phyloP scores from a whole-genome alignment of 148 eudicot species.

The Vaccinium myrtillus region DNA sequence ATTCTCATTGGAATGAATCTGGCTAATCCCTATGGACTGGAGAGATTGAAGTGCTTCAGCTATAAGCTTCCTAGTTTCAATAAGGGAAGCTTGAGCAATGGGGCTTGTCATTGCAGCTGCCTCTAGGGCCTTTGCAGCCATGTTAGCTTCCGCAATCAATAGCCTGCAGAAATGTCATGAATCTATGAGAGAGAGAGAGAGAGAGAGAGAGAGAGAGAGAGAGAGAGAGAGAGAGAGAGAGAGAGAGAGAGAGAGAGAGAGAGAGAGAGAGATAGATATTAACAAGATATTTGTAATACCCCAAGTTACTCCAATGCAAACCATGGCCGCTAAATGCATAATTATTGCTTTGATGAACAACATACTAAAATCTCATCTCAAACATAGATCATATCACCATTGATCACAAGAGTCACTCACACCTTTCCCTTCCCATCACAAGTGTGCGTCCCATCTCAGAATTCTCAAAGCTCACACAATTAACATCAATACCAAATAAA shows the following conservation, averaged over 20 bases:
- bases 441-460: too few species aligned
- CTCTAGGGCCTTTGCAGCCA: constrained; percentile 86
- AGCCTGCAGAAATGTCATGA: constrained; percentile 39
- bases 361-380: too few species aligned
- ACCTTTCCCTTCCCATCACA: too few species aligned
- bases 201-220: background rate
- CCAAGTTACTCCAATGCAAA: too few species aligned
- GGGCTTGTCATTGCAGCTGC: constrained; percentile 71
- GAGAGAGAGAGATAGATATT: background rate
- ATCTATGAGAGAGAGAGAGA: background rate
- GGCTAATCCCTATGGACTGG: constrained; percentile 47
- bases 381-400: too few species aligned
- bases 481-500: too few species aligned
- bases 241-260: background rate
- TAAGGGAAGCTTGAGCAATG: constrained; percentile 76
- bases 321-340: too few species aligned
- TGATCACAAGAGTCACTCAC: too few species aligned
- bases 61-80: constrained; percentile 75
- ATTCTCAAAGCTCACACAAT: too few species aligned
- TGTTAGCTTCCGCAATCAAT: constrained; percentile 86
- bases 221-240: too few species aligned
- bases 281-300: too few species aligned
- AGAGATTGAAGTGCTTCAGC: constrained; percentile 76
- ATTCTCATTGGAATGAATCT: constrained; percentile 18
- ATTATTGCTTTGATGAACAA: too few species aligned